Evolutionary conservation across 2,329 filamentous ascomycete species (phyloP).

Genomic region (Eutypella sp.): DNA sequence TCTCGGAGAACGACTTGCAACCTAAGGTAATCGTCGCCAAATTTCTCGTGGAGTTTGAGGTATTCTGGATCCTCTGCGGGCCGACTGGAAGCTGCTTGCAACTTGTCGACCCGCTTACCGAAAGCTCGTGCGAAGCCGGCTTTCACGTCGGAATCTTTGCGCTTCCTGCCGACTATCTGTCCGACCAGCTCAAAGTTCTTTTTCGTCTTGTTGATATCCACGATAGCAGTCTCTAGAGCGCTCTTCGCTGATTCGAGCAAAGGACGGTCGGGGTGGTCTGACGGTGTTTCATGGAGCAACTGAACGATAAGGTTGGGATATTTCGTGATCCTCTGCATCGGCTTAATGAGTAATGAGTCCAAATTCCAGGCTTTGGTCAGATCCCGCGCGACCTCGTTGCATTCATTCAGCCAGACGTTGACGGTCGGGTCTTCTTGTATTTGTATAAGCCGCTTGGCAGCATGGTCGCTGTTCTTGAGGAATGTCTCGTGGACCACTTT

Average conservation of each 20-base stretch:
- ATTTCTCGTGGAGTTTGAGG: constrained; percentile 74
- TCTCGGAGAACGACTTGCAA: constrained; percentile 89
- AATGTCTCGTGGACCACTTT: constrained; percentile 58
- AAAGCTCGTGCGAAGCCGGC: constrained; percentile 85
- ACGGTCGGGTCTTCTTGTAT: constrained; percentile 60
- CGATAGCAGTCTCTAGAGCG: constrained; percentile 60
- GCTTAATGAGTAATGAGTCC: constrained; percentile 94
- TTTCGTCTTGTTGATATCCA: constrained; percentile 92
- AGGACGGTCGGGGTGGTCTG: constrained; percentile 76
- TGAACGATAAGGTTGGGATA: constrained; percentile 84
- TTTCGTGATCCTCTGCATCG: constrained; percentile 89
- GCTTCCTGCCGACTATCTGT: constrained; percentile 78
- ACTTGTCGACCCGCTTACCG: constrained; percentile 80
- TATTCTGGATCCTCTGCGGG: constrained; percentile 78
- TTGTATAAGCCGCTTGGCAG: constrained; percentile 55
- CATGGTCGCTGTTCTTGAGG: constrained; percentile 57
- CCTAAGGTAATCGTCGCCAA: constrained; percentile 86
- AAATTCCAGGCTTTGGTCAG: constrained; percentile 92
- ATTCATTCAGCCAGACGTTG: constrained; percentile 87
- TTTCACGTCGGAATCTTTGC: constrained; percentile 83
- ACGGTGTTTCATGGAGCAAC: constrained; percentile 72
- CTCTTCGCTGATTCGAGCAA: constrained; percentile 52
- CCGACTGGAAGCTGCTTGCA: constrained; percentile 58
- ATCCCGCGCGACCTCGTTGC: constrained; percentile 86
- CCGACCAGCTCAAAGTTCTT: constrained; percentile 91